phyloP scores from a whole-genome alignment of 768 basidiomycete genomes.

The Hypsizygus marmoreus region DNA sequence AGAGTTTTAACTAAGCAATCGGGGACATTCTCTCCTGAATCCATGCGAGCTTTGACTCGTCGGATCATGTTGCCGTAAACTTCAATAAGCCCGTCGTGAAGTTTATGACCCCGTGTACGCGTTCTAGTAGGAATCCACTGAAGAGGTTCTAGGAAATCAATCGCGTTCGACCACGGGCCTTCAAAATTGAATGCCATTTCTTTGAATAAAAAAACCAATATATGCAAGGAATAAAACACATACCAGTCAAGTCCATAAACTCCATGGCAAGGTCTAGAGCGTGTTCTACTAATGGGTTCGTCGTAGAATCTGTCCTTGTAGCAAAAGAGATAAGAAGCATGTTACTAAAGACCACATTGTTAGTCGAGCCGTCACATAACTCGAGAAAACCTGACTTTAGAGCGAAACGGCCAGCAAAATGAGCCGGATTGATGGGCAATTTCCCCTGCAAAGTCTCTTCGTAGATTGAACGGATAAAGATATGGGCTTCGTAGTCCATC shows the following conservation, averaged over 20 bases:
- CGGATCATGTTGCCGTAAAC: constrained; percentile 41
- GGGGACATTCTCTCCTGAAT: constrained; percentile 38
- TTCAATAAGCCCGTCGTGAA: constrained; percentile 39
- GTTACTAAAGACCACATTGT: too few species aligned
- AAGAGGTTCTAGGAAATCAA: constrained; percentile 46
- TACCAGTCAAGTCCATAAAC: too few species aligned
- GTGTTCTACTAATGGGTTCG: constrained; percentile 37
- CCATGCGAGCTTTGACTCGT: constrained; percentile 35
- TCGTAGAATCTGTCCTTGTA: constrained; percentile 38
- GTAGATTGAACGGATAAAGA: constrained; percentile 40
- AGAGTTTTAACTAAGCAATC: constrained; percentile 45
- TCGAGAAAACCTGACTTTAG: too few species aligned
- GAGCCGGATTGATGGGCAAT: constrained; percentile 39
- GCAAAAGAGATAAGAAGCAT: constrained; percentile 48
- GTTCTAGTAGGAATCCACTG: constrained; percentile 41
- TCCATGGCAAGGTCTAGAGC: constrained; percentile 41
- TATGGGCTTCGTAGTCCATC: constrained; percentile 40
- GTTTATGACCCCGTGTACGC: constrained; percentile 37
- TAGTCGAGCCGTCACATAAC: too few species aligned
- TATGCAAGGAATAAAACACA: too few species aligned
- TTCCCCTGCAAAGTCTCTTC: constrained; percentile 29
- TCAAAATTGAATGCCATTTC: too few species aligned
- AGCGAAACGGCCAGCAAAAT: constrained; percentile 39
- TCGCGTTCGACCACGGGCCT: constrained; percentile 46
- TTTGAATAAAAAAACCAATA: too few species aligned